Evolutionary conservation across 2,329 filamentous ascomycete genomes (phyloP).

Genomic region (Lecanicillium sp.): DNA sequence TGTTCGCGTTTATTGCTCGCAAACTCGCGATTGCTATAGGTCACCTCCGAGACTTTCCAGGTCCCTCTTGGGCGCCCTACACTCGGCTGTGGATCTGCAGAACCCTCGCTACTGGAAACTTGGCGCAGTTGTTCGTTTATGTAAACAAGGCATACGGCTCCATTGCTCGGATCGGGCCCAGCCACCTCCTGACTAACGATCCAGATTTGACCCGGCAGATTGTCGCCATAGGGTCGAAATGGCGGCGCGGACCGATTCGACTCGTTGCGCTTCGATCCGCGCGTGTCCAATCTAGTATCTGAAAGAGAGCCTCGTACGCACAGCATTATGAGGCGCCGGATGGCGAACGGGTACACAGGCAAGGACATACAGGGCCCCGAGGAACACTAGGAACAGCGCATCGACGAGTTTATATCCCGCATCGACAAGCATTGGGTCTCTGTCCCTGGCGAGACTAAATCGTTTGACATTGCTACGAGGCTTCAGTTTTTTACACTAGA

Average conservation of each 20-base stretch:
- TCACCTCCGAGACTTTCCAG: not conserved
- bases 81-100: conserved; percentile 4
- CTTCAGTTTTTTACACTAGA: conserved; percentile 4
- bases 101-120: not conserved
- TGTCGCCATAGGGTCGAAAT: not conserved
- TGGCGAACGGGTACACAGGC: not conserved
- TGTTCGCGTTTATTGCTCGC: not conserved
- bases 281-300: not conserved
- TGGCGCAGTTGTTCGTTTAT: not conserved
- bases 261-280: not conserved
- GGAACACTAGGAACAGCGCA: not conserved
- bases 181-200: conserved; percentile 5
- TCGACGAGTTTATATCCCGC: not conserved
- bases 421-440: conserved; percentile 4
- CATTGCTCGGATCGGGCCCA: not conserved
- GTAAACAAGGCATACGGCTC: not conserved
- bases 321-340: not conserved
- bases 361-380: not conserved
- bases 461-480: conserved; percentile 2
- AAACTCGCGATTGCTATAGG: not conserved
- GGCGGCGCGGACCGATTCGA: conserved; percentile 4
- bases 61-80: not conserved
- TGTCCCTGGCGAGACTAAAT: not conserved
- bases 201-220: conserved; percentile 2
- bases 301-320: not conserved